Evolutionary conservation across 305 asterid genomes (phyloP), one percentile per base, ranked within the genome.

Genomic region (Andrographis paniculata): DNA sequence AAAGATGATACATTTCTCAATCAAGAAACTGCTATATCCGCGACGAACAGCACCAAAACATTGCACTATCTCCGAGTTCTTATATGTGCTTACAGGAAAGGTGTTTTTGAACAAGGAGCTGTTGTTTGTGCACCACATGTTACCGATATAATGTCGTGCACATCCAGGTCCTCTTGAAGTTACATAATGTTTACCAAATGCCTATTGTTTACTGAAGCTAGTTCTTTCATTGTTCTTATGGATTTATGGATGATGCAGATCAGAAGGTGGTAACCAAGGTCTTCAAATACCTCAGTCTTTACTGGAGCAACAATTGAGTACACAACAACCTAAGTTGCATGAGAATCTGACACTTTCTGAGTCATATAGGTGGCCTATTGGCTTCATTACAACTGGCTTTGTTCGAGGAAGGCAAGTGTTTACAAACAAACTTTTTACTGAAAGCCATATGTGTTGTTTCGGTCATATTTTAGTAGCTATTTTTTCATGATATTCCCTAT

Each of bases 371-470:
- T 65, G 68, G 72, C 93, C 93, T 13, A 70, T 83, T 51, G 99
- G 99, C 55, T 91, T 86, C 46, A 60, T 83, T 36, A 83, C 95
- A 44, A 67, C 80, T 55, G 96, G 95, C 43, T 86, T 78, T 60
- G 85, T 86, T 37, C 88, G 70, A 50, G 96, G 99, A 76, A 86
- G 96, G 95, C 55, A 65, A 68, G 79, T 56, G 14, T 36, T 27
- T 42, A 2, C 24, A 2, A 17, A 2, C 17, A 19, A 13, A 42
- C 16, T 50, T 50, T 41, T 14, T 21, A 35, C 24, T 44, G 20
- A 35, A 50, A 30, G 14, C 10, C 27, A 30, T 39, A 8, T 28
- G 39, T 15, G 23, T 48, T 15, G 18, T 24, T 24, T 22, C 18
- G 1, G 4, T 17, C 9, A 16, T 15, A 18, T 28, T 7, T 9